A percentile compares a stretch with the other conserved stretches of the same genome.
Conservation (phyloP, 1,139 yeast genomes). For the Blastobotrys ciferrii region DNA sequence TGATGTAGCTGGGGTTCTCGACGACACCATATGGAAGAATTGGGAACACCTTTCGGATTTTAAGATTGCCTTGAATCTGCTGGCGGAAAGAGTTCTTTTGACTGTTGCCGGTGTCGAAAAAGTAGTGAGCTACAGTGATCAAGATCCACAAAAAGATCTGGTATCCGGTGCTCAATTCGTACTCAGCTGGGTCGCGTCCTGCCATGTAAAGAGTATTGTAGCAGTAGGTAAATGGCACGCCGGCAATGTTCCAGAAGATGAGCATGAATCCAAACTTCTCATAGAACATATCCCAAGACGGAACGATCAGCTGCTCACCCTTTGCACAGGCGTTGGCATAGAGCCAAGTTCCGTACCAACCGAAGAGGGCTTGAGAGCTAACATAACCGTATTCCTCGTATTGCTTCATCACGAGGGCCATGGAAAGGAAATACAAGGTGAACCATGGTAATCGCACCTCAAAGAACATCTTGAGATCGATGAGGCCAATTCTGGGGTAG, state of each 20-base stretch:
- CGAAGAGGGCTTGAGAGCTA: constrained; percentile 69
- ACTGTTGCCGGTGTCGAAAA: constrained; percentile 92
- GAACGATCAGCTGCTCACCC: constrained; percentile 95
- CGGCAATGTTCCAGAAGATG: constrained; percentile 97
- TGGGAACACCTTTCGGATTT: constrained; percentile 85
- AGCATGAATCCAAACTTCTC: constrained; percentile 98
- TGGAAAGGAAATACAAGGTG: constrained; percentile 73
- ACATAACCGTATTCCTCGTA: constrained; percentile 77
- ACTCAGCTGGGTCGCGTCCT: constrained; percentile 80
- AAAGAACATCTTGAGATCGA: constrained; percentile 93
- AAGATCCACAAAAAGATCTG: constrained; percentile 54
- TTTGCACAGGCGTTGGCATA: constrained; percentile 97
- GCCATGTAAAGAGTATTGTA: constrained; percentile 83
- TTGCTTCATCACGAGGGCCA: constrained; percentile 76
- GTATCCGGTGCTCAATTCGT: constrained; percentile 65
- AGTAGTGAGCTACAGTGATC: constrained; percentile 72
- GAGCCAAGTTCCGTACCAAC: constrained; percentile 84
- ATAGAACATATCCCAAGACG: constrained; percentile 99
- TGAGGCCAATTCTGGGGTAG: constrained; percentile 89
- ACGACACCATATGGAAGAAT: constrained; percentile 81
- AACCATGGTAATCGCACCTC: constrained; percentile 98
- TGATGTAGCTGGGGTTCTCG: constrained; percentile 78
- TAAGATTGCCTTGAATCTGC: constrained; percentile 73
- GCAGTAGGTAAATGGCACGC: constrained; percentile 97
- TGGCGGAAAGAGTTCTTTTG: constrained; percentile 95